Base-by-base conservation (phyloP, 129 eudicot genomes). In the Flaveria ramosissima region DNA sequence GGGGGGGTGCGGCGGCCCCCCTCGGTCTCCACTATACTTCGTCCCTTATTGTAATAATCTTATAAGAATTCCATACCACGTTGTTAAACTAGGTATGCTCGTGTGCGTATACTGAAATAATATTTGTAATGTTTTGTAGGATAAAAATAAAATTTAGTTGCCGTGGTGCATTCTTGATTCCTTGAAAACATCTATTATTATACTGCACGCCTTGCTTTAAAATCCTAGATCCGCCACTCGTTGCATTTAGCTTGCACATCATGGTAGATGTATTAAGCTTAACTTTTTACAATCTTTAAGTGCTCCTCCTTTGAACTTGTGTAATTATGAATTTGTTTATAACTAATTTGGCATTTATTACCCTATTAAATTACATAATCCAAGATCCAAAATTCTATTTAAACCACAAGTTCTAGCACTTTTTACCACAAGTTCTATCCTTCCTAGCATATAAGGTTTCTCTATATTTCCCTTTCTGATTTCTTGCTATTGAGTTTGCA, bases 351-450 rank as follows among this genome's bases (percentile, higher is more conserved):
- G 26, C 60, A 74, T 74, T 24, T 61, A 74, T 74, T 75, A 51
- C 48, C 62, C 24, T 62, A 24, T 27, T 26, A 75, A 75, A 75
- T 2, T 56, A 12, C n/a, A 73, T 12, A 36, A 36, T 36, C 41
- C 41, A 36, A 36, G 13, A 75, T 75, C 63, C 55, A 62, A 64
- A 74, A 24, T 75, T 42, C 65, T 64, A 75, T 75, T 46, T 48
- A 64, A 75, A 64, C 72, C 72, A 63, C 51, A 19, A 27, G 59
- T 75, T 75, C 50, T 75, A 63, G 61, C 48, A 42, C 63, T 48
- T 48, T 75, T 26, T 39, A 75, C 48, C 62, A 62, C 69, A 75
- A 48, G 16, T 27, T 32, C 21, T 7, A 16, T 75, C 21, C 68
- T 20, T 73, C 41, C 14, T 14, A 39, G 50, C 50, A 43, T 61